A percentile compares a stretch with the other conserved stretches of the same genome.
Evolutionary conservation across 495 filamentous ascomycete genomes (phyloP).

Genomic region (Terfezia boudieri): DNA sequence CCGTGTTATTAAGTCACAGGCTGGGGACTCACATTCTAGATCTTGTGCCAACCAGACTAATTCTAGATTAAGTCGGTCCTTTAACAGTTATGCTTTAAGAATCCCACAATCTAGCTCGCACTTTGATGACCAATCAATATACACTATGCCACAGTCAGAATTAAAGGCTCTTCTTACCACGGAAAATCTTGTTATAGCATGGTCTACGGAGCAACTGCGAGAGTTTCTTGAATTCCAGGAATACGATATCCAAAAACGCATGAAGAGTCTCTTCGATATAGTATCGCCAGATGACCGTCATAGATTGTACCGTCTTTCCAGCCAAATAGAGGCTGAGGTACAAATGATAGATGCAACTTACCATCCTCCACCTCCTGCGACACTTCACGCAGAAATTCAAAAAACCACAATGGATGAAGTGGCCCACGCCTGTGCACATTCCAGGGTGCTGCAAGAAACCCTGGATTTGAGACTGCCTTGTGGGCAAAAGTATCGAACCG

Average conservation of each 20-base stretch:
- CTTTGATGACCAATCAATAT: constrained; percentile 21
- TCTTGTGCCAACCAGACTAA: constrained; percentile 15
- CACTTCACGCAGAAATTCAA: constrained; percentile 13
- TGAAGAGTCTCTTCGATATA: constrained; percentile 28
- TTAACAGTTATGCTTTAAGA: constrained; percentile 7
- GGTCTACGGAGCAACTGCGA: constrained; percentile 28
- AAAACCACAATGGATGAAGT: constrained; percentile 10
- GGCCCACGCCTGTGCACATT: constrained; percentile 10
- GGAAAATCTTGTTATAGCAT: constrained; percentile 29
- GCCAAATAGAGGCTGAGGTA: constrained; percentile 26
- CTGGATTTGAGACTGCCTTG: constrained; percentile 17
- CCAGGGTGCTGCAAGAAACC: constrained; percentile 12
- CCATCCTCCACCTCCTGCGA: constrained; percentile 27
- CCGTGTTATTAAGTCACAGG: constrained; percentile 36
- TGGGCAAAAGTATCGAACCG: constrained; percentile 14
- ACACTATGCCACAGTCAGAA: constrained; percentile 21
- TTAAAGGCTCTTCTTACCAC: constrained; percentile 33
- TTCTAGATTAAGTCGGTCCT: constrained; percentile 25
- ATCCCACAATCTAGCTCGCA: constrained; percentile 1
- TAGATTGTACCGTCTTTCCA: constrained; percentile 26
- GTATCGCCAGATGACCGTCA: constrained; percentile 28
- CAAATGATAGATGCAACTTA: constrained; percentile 30
- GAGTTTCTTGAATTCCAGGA: constrained; percentile 26
- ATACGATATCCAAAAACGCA: constrained; percentile 18
- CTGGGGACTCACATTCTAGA: constrained; percentile 19